Evolutionary conservation across 176 grass and related monocot genomes (phyloP).

Genomic region (Paspalum notatum): DNA sequence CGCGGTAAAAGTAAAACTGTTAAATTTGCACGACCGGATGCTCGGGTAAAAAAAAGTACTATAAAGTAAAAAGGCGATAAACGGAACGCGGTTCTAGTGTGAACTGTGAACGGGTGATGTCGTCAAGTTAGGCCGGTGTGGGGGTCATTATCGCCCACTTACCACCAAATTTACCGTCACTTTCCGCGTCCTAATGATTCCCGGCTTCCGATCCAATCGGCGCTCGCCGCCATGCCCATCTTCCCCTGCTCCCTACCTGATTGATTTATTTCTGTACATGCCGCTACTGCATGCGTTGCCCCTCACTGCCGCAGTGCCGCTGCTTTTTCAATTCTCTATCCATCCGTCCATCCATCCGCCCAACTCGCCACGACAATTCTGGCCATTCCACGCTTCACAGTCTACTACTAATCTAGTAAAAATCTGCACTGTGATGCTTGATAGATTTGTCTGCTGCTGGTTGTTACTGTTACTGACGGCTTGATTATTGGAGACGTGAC

Average conservation of each 20-base stretch:
- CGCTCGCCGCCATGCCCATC: slow-evolving; percentile 27
- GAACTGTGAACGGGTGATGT: slow-evolving; percentile 35
- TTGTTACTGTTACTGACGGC: neutral
- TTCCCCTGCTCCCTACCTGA: slow-evolving; percentile 12
- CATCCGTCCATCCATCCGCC: neutral
- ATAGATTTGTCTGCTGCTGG: slow-evolving; percentile 28
- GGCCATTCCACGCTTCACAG: neutral
- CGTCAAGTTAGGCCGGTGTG: slow-evolving; percentile 41
- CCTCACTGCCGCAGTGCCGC: neutral
- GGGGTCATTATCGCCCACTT: slow-evolving; percentile 57
- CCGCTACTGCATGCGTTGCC: neutral
- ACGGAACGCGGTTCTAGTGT: neutral
- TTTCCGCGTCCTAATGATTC: slow-evolving; percentile 48
- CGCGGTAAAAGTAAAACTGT: neutral
- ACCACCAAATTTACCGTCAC: slow-evolving; percentile 58
- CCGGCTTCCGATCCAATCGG: slow-evolving; percentile 46
- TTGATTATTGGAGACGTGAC: neutral
- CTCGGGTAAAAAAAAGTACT: neutral
- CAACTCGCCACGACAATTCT: neutral
- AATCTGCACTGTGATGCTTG: slow-evolving; percentile 27
- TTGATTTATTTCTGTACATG: neutral
- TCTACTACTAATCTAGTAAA: slow-evolving; percentile 20
- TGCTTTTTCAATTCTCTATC: slow-evolving; percentile 19
- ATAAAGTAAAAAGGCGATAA: neutral
- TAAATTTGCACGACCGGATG: neutral